Evolutionary conservation across 352 stramenopile genomes (phyloP).

Genomic region (Blastocystis sp.): DNA sequence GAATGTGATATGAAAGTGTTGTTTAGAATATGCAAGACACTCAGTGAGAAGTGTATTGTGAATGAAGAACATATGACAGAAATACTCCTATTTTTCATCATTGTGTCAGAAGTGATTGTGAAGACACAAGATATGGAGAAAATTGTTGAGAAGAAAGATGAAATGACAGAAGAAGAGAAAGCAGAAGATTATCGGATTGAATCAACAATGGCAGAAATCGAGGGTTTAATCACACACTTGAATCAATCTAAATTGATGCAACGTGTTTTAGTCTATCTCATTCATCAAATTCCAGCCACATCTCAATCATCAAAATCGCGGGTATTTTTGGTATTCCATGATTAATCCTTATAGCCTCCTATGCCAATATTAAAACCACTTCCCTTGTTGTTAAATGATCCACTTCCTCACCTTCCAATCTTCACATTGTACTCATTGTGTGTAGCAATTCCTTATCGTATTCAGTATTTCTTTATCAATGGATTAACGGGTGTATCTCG

Average conservation of each 20-base stretch:
- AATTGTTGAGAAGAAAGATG: neutral
- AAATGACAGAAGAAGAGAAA: neutral
- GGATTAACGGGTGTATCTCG: conserved; percentile 2
- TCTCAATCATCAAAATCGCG: conserved; percentile 19
- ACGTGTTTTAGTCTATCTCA: neutral
- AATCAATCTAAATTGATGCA: neutral
- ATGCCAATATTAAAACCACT: neutral
- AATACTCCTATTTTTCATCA: conserved; percentile 11
- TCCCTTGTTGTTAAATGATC: neutral
- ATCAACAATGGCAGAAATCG: neutral
- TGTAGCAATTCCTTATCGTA: neutral
- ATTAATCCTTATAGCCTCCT: neutral
- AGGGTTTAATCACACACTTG: neutral
- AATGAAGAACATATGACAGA: neutral
- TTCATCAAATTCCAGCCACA: neutral
- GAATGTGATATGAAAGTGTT: neutral
- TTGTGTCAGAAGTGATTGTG: neutral
- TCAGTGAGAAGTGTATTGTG: neutral
- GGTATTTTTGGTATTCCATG: neutral
- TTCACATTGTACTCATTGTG: conserved; percentile 27
- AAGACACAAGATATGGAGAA: neutral
- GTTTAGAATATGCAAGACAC: neutral
- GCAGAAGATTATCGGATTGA: neutral
- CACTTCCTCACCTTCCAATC: neutral
- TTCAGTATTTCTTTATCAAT: conserved; percentile 44